Evolutionary conservation across 257 asterid species (phyloP).

Genomic region (Ligustrum vulgare): DNA sequence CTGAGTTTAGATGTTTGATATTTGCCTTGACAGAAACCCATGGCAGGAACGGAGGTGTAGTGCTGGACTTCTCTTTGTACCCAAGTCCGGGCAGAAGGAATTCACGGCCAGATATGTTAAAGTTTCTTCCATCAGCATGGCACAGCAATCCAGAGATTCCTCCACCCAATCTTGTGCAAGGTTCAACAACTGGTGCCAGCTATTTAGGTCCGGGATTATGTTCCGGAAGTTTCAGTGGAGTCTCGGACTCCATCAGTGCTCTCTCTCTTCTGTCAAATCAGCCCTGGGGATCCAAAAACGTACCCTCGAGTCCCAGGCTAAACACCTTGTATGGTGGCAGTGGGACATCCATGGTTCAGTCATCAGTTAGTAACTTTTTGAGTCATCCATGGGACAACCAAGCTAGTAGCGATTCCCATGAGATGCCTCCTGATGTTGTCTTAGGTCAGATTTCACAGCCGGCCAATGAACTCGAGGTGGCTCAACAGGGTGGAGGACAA

Average conservation of each 20-base stretch:
- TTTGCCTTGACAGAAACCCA: slow-evolving; percentile 48
- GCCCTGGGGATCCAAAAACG: slow-evolving; percentile 68
- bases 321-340: slow-evolving; percentile 32
- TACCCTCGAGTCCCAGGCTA: slow-evolving; percentile 47
- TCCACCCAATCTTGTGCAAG: slow-evolving; percentile 46
- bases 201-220: slow-evolving; percentile 42
- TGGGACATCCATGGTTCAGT: slow-evolving; percentile 43
- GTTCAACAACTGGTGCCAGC: slow-evolving; percentile 41
- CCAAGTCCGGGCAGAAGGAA: slow-evolving; percentile 40
- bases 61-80: slow-evolving; percentile 70
- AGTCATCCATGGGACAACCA: slow-evolving; percentile 51
- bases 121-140: slow-evolving; percentile 51
- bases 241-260: slow-evolving; percentile 66
- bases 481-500: slow-evolving; percentile 51
- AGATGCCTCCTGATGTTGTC: slow-evolving; percentile 53
- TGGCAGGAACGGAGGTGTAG: slow-evolving; percentile 56
- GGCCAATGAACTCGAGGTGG: slow-evolving; percentile 53
- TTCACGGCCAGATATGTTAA: slow-evolving; percentile 41
- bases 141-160: slow-evolving; percentile 52
- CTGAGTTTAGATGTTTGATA: slow-evolving; percentile 12
- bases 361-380: slow-evolving; percentile 47
- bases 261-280: slow-evolving; percentile 99
- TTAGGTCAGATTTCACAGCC: slow-evolving; percentile 51
- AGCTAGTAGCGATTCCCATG: slow-evolving; percentile 35
- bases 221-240: slow-evolving; percentile 47